Evolutionary conservation across 2,329 filamentous ascomycete species (phyloP).

Genomic region (Westerdykella ornata): DNA sequence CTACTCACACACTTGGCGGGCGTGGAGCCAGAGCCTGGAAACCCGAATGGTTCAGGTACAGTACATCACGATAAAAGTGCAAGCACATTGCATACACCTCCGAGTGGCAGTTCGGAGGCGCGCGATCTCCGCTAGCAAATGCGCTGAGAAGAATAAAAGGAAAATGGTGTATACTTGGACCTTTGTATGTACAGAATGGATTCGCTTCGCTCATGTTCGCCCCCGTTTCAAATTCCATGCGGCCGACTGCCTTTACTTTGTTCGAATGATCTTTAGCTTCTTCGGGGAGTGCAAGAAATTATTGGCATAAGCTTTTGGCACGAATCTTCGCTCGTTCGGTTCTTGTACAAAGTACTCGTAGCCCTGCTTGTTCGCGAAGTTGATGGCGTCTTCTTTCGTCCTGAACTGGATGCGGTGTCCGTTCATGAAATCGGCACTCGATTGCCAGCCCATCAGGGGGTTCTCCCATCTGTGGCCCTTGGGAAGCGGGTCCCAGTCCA

Average conservation of each 20-base stretch:
- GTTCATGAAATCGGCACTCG: conserved; percentile 90
- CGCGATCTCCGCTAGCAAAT: neutral
- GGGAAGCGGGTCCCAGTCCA: conserved; percentile 93
- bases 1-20: too few relatives aligned
- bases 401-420: conserved; percentile 87
- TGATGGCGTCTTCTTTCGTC: conserved; percentile 87
- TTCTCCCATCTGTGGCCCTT: conserved; percentile 99
- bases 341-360: conserved; percentile 99
- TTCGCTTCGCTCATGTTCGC: neutral
- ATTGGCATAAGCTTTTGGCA: conserved; percentile 92
- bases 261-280: conserved; percentile 75
- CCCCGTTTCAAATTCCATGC: neutral
- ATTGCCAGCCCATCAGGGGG: conserved; percentile 97
- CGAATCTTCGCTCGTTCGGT: conserved; percentile 78
- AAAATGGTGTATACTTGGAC: conserved; percentile 1
- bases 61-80: too few relatives aligned
- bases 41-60: too few relatives aligned
- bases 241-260: conserved; percentile 57
- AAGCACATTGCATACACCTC: too few relatives aligned
- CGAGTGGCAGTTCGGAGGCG: too few relatives aligned
- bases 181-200: conserved; percentile 23
- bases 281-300: conserved; percentile 82
- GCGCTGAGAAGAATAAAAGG: neutral
- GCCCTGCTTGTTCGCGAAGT: conserved; percentile 95
- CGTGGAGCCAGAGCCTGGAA: too few relatives aligned